phyloP scores from a whole-genome alignment of 1,284 basidiomycete species.

The Hemileia vastatrix region DNA sequence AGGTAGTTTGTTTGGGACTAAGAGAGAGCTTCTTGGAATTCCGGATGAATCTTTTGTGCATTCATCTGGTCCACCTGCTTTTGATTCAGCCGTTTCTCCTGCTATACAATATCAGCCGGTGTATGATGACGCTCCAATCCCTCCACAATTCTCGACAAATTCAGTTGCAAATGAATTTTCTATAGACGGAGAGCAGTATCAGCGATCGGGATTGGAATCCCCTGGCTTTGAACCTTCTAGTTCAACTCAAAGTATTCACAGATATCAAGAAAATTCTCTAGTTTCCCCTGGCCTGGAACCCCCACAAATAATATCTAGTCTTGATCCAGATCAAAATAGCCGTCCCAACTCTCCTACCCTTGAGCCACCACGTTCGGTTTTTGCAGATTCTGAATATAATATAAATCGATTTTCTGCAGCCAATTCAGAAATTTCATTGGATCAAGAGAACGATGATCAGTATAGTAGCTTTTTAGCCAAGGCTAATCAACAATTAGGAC shows the following conservation, averaged over 20 bases:
- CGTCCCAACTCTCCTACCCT: not conserved
- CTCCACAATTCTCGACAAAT: no score
- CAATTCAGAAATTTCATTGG: no score
- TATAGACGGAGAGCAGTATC: no score
- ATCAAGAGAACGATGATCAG: conserved; percentile 16
- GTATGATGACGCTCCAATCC: not conserved
- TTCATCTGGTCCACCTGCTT: no score
- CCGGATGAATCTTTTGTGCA: not conserved
- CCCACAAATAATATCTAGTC: not conserved
- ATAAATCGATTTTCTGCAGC: no score
- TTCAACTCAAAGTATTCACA: no score
- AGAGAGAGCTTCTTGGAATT: conserved; percentile 4
- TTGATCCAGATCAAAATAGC: not conserved
- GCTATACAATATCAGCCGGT: no score
- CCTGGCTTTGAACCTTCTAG: no score
- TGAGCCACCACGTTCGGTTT: not conserved
- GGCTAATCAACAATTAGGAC: conserved; percentile 20
- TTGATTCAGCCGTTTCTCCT: not conserved
- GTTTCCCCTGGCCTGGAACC: not conserved
- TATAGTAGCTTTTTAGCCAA: conserved; percentile 20
- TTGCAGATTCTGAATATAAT: no score
- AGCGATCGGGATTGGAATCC: no score
- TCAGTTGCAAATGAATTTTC: no score
- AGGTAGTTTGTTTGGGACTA: not conserved
- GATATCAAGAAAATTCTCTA: no score